Base-by-base conservation (phyloP, 2,329 filamentous ascomycete species). In the Diaporthe vexans region DNA sequence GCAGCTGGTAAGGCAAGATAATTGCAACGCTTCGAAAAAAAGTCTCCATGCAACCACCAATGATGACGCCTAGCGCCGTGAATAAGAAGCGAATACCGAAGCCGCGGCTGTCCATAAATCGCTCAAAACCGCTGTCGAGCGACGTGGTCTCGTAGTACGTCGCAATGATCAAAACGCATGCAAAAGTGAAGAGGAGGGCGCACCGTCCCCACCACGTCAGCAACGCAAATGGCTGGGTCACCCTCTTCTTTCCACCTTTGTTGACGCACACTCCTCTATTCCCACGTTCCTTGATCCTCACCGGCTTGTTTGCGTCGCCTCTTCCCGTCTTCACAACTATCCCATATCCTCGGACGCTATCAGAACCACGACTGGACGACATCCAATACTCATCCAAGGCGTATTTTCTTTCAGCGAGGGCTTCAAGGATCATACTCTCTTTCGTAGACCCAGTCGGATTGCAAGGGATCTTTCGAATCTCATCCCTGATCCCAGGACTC, bases 11-110 rank as follows among this genome's bases (percentile, higher is more conserved):
- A 4, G 84, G 83, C 63, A 78, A 81, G 48, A 83, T 77, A n/a
- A 80, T 77, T 1, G 84, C 81, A 33, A 84, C 79, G 70, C 58
- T 69, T 67, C 73, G 73, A 21, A 74, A 73, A 13, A 74, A 57
- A 8, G 54, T 69, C 35, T 74, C 73, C 54, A 74, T 74, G 24
- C 73, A 74, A 5, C 37, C 48, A n/a, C 73, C 73, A 40, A 84
- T 81, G 5, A 81, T 72, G 4, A 86, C 81, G 59, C 84, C 85
- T 1, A 85, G 72, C 8, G 79, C 75, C 1, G 84, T 84, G 73
- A 86, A 85, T 17, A 86, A 76, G 48, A 85, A 84, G 13, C 81
- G 78, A 4, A 84, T 81, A 0, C 84, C 84, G 51, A 85, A 84
- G 1, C 79, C 79, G 69, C 84, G 79, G 48, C 80, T 80, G 70